These are phyloP conservation scores for Pleurozium schreberi DNA, from an alignment of 225 moss, liverwort and hornwort genomes.

Conservation along the genomic window DNA sequence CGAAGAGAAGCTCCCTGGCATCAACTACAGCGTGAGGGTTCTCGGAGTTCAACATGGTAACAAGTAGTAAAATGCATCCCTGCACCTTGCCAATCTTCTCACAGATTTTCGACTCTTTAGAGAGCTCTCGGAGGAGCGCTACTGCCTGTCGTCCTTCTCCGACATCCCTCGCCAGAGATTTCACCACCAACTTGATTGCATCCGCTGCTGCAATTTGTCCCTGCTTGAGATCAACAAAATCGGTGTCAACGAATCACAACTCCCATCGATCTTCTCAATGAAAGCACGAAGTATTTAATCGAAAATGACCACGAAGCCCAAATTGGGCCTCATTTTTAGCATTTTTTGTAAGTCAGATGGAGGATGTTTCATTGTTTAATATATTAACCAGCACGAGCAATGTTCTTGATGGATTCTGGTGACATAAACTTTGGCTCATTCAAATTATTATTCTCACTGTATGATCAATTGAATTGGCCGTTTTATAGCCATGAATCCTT, in stretches of 20 bases:
- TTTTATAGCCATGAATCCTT: neutral
- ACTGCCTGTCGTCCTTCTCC: conserved; percentile 88
- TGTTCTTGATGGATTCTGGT: neutral
- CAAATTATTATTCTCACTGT: neutral
- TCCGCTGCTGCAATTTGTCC: conserved; percentile 65
- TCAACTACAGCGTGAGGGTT: conserved; percentile 69
- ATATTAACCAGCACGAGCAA: neutral
- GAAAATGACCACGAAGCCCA: neutral
- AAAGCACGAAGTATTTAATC: neutral
- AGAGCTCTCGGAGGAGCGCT: conserved; percentile 76
- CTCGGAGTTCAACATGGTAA: conserved; percentile 85
- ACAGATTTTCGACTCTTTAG: conserved; percentile 54
- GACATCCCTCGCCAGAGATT: conserved; percentile 81
- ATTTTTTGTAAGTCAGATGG: neutral
- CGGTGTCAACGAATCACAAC: neutral
- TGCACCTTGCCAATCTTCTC: conserved; percentile 94
- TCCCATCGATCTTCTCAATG: neutral
- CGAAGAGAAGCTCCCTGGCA: conserved; percentile 65
- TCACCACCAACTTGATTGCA: conserved; percentile 69
- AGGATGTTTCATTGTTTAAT: neutral
- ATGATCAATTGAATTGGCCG: neutral
- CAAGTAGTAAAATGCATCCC: conserved; percentile 83
- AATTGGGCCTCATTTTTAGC: neutral
- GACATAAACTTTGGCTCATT: neutral
- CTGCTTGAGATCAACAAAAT: conserved; percentile 19